phyloP scores from a whole-genome alignment of 495 filamentous ascomycete species.

The Talaromyces stipitatus region DNA sequence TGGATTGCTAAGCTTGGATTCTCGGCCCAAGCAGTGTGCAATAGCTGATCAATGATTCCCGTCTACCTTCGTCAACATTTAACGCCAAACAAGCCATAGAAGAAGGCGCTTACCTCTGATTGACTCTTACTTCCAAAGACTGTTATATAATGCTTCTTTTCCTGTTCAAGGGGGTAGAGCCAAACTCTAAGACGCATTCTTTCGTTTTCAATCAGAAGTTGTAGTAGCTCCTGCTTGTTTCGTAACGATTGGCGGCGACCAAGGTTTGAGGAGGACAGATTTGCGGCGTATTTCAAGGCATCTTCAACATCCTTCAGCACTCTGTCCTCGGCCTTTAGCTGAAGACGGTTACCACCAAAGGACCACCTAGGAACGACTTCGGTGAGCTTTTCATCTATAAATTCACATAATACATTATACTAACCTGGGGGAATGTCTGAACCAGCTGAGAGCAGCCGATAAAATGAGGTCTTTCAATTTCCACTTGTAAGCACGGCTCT shows the following conservation, averaged over 20 bases:
- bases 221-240: constrained; percentile 73
- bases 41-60: constrained; percentile 37
- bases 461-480: constrained; percentile 81
- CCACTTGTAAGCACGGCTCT: constrained; percentile 54
- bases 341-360: constrained; percentile 86
- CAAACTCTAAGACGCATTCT: constrained; percentile 77
- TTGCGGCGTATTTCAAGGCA: constrained; percentile 48
- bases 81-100: not conserved
- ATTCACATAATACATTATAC: not conserved
- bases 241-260: constrained; percentile 57
- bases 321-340: constrained; percentile 85
- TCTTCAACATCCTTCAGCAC: constrained; percentile 68
- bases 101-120: constrained; percentile 19
- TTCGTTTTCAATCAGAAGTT: constrained; percentile 77
- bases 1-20: constrained; percentile 77
- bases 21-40: constrained; percentile 80
- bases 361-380: constrained; percentile 57
- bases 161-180: constrained; percentile 75
- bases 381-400: constrained; percentile 12
- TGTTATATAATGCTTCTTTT: constrained; percentile 47
- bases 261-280: constrained; percentile 46
- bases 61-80: constrained; percentile 12
- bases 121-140: constrained; percentile 21
- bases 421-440: constrained; percentile 64
- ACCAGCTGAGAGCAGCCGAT: constrained; percentile 82